A percentile compares a stretch with the other conserved stretches of the same genome.
Evolutionary conservation across 176 grass and related monocot species (phyloP).

Genomic region (Microstegium vimineum): DNA sequence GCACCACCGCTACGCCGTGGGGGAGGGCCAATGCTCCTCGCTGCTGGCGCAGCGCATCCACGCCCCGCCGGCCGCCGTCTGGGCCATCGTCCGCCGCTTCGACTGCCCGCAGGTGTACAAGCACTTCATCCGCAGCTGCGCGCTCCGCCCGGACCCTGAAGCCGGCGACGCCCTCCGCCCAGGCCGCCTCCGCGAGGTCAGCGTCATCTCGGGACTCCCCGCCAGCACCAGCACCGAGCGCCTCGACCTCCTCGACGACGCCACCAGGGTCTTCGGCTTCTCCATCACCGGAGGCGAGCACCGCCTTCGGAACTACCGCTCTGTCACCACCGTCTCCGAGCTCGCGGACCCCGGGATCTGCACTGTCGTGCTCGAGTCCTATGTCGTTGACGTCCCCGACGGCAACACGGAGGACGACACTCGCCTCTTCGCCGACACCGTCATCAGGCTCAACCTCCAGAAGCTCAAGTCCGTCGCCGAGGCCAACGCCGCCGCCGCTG

Average conservation of each 20-base stretch:
- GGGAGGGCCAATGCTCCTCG: constrained; percentile 72
- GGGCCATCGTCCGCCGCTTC: constrained; percentile 79
- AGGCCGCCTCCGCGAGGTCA: constrained; percentile 74
- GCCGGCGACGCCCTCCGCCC: constrained; percentile 49
- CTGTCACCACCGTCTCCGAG: constrained; percentile 45
- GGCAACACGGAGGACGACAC: constrained; percentile 94
- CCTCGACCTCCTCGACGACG: too few species aligned
- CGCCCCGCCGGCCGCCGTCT: constrained; percentile 61
- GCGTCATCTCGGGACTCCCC: constrained; percentile 51
- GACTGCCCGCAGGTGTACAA: constrained; percentile 96
- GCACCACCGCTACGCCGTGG: constrained; percentile 64
- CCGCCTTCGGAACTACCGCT: constrained; percentile 80
- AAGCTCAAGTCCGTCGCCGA: constrained; percentile 92
- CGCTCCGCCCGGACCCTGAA: constrained; percentile 48
- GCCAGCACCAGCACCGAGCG: too few species aligned
- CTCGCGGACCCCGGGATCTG: background rate
- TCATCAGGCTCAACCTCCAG: constrained; percentile 97
- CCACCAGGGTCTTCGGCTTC: too few species aligned
- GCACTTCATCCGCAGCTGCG: constrained; percentile 96
- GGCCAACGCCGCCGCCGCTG: constrained; percentile 37
- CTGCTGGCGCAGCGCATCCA: constrained; percentile 76
- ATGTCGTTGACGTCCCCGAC: background rate
- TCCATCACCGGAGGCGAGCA: constrained; percentile 46
- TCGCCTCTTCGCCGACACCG: constrained; percentile 92
- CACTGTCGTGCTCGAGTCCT: too few species aligned